These are phyloP conservation scores for Ganoderma boninense DNA, from an alignment of 1,284 basidiomycete genomes.

Conservation along the genomic window DNA sequence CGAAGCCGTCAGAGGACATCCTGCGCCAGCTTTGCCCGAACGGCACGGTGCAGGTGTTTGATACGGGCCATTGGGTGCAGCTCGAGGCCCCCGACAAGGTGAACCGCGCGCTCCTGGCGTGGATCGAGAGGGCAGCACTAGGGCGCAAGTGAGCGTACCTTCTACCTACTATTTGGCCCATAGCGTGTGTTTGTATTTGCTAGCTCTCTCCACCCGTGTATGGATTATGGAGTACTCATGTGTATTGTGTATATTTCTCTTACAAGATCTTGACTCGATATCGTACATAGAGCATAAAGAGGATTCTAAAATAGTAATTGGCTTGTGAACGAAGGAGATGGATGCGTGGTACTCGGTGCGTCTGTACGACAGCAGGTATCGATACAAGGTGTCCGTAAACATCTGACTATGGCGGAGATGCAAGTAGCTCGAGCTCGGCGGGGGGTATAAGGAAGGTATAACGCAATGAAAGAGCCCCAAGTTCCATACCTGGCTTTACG, in stretches of 20 bases:
- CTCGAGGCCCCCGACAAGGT: slow-evolving; percentile 38
- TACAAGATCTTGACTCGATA: background rate
- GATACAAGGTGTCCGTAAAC: background rate
- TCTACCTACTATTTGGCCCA: background rate
- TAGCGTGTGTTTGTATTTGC: background rate
- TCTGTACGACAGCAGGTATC: background rate
- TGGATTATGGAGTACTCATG: background rate
- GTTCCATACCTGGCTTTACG: background rate
- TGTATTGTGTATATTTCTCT: background rate
- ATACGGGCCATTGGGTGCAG: slow-evolving; percentile 44
- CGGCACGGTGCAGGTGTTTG: slow-evolving; percentile 39
- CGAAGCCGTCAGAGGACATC: slow-evolving; percentile 27
- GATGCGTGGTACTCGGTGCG: background rate
- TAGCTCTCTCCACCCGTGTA: background rate
- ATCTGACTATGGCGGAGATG: background rate
- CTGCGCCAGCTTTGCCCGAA: slow-evolving; percentile 28
- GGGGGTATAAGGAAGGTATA: background rate
- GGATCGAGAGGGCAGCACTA: slow-evolving; percentile 16
- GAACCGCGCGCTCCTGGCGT: slow-evolving; percentile 37
- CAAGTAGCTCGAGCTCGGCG: background rate
- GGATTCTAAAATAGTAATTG: background rate
- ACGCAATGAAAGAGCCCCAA: background rate
- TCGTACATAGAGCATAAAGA: background rate
- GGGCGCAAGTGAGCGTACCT: background rate
- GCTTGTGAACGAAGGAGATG: background rate